A percentile compares a stretch with the other conserved stretches of the same genome.
Evolutionary conservation across 2,329 filamentous ascomycete species (phyloP).

Genomic region (Nothophaeocryptopus gaeumannii): DNA sequence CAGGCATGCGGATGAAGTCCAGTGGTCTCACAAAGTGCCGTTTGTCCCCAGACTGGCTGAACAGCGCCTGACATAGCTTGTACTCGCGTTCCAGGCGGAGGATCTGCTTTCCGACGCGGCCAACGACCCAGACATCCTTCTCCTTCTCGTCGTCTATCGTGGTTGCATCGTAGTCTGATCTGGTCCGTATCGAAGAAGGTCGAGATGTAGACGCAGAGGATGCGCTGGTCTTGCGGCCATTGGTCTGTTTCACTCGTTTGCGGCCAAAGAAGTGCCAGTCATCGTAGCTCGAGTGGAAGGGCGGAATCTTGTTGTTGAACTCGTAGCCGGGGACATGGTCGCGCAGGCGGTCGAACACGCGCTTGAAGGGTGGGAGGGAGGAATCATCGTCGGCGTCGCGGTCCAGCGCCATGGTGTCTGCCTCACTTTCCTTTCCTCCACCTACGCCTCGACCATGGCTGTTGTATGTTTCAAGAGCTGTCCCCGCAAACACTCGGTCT

Average conservation of each 20-base stretch:
- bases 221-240: constrained; percentile 29
- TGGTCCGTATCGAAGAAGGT: constrained; percentile 25
- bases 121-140: constrained; percentile 59
- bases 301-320: constrained; percentile 38
- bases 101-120: constrained; percentile 76
- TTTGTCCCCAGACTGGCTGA: constrained; percentile 53
- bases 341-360: constrained; percentile 34
- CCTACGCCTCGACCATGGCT: too few relatives aligned
- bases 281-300: constrained; percentile 66
- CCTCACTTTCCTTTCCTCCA: too few relatives aligned
- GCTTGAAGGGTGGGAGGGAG: constrained; percentile 24
- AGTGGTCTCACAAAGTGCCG: constrained; percentile 77
- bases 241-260: constrained; percentile 41
- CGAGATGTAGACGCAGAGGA: constrained; percentile 41
- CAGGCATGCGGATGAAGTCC: constrained; percentile 70
- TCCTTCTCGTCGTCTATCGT: constrained; percentile 29
- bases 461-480: too few relatives aligned
- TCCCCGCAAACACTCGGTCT: too few relatives aligned
- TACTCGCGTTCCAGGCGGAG: constrained; percentile 84
- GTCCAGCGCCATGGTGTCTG: constrained; percentile 7
- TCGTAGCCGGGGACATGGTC: constrained; percentile 36
- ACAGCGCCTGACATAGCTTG: constrained; percentile 73
- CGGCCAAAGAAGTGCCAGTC: constrained; percentile 66
- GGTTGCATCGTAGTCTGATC: constrained; percentile 28
- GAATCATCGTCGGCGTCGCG: constrained; percentile 15